Evolutionary conservation across 1,284 basidiomycete species (phyloP), one percentile per base, ranked within the genome.

Genomic region (Trametes sp.): DNA sequence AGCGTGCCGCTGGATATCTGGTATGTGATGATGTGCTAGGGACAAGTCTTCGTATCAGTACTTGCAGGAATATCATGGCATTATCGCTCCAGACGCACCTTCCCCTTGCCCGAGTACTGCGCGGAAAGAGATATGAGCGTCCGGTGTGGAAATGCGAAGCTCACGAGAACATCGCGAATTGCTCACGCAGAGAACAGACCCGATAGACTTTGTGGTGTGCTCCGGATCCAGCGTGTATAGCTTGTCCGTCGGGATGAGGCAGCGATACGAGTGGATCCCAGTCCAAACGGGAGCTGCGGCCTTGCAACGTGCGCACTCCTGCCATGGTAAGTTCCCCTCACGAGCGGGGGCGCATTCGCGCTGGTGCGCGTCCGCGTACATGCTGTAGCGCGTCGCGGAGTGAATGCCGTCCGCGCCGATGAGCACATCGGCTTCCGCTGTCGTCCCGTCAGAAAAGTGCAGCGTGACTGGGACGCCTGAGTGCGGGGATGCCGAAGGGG

Each of bases 381-480:
- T 75, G 57, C 75, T 72, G 16, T 65, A 62, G 16, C 81, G 76
- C 24, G 76, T 74, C 19, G 70, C 64, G 1, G 80, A 81, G 61
- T 78, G 79, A 49, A 83, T 76, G 10, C 81, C 82, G 64, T 83
- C 81, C 19, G 78, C 78, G 2, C 81, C 82, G 44, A 82, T 68
- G n/a, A 82, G 74, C 11, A 83, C 51, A 61, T 83, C 80, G 35
- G 80, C 78, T 45, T 69, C 68, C 4, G 76, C 72, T 21, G 69
- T 73, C 21, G 76, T 70, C 11, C 76, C 77, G 61, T 81, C 77
- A 1, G 74, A 62, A 64, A 82, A 81, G 16, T 69, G 53, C 23
- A 81, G 67, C 0, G 54, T 66, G 29, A 80, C 16, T 5, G 48
- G 19, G 0, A 8, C 4, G 4, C 8, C 28, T 19, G 46, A 19